A percentile compares a stretch with the other conserved stretches of the same genome.
These are phyloP conservation scores for Termitomyces sp. DNA, from an alignment of 768 basidiomycete genomes.

Conservation along the genomic window DNA sequence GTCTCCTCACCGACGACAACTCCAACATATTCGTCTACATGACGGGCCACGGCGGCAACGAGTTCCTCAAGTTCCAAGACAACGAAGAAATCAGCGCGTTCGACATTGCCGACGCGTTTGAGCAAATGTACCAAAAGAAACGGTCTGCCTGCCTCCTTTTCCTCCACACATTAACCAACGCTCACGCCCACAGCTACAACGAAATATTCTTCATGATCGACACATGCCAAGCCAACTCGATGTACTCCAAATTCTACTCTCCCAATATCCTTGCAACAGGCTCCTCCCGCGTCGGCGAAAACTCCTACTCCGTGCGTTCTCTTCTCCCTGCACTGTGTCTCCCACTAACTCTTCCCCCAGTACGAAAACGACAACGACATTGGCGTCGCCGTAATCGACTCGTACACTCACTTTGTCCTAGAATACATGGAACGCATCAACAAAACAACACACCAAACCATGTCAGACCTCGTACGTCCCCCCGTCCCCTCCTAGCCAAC, in stretches of 20 bases:
- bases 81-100: constrained; percentile 97
- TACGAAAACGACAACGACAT: constrained; percentile 92
- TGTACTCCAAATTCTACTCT: constrained; percentile 92
- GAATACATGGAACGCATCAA: constrained; percentile 90
- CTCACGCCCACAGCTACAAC: constrained; percentile 66
- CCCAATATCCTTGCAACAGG: constrained; percentile 92
- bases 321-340: too few species aligned
- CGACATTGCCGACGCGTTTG: constrained; percentile 96
- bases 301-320: constrained; percentile 81
- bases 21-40: constrained; percentile 97
- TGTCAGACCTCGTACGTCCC: constrained; percentile 78
- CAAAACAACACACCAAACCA: constrained; percentile 77
- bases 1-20: constrained; percentile 82
- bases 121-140: constrained; percentile 98
- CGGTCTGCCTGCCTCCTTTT: constrained; percentile 37
- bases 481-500: background rate
- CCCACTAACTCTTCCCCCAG: constrained; percentile 31
- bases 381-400: constrained; percentile 93
- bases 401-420: constrained; percentile 88
- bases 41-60: constrained; percentile 98
- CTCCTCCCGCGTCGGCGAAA: constrained; percentile 78
- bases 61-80: constrained; percentile 99
- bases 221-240: constrained; percentile 95
- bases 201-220: constrained; percentile 98
- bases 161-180: background rate